Evolutionary conservation across 768 basidiomycete species (phyloP).

Genomic region (Lentinula boryana): DNA sequence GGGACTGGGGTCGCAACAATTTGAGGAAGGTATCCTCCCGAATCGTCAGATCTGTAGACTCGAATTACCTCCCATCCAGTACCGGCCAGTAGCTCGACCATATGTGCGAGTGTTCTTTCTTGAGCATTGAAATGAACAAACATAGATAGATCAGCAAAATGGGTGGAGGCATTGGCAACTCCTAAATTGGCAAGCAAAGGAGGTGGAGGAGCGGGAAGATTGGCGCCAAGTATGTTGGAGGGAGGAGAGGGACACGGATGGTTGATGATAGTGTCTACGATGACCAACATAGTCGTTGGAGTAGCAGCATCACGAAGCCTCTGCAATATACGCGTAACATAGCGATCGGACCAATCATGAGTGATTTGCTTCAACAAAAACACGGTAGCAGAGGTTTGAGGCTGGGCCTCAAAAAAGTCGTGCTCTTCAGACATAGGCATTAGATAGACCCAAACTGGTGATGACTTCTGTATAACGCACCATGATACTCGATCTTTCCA

Average conservation of each 20-base stretch:
- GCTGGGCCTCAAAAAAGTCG: constrained; percentile 22
- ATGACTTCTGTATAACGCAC: not conserved
- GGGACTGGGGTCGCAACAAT: not conserved
- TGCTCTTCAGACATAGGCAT: not conserved
- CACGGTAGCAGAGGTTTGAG: constrained; percentile 18
- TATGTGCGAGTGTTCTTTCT: not conserved
- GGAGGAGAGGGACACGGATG: constrained; percentile 9
- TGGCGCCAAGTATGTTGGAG: not conserved
- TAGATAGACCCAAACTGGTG: not conserved
- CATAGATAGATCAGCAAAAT: constrained; percentile 7
- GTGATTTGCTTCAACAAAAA: constrained; percentile 22
- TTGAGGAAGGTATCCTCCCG: not conserved
- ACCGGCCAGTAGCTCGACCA: not conserved
- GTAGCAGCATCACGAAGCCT: constrained; percentile 21
- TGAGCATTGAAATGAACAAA: constrained; percentile 8
- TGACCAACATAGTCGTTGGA: constrained; percentile 18
- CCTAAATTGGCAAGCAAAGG: constrained; percentile 18
- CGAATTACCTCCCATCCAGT: constrained; percentile 1
- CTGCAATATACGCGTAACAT: constrained; percentile 16
- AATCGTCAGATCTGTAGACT: not conserved
- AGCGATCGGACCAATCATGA: constrained; percentile 25
- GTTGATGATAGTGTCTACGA: constrained; percentile 14
- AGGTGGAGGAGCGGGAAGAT: constrained; percentile 10
- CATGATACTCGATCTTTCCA: constrained; percentile 2
- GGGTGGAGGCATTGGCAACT: constrained; percentile 7